Percentiles rank a stretch among this genome's conserved stretches.
phyloP scores from a whole-genome alignment of 2,329 filamentous ascomycete species.

The Ophidiomyces ophidiicola region DNA sequence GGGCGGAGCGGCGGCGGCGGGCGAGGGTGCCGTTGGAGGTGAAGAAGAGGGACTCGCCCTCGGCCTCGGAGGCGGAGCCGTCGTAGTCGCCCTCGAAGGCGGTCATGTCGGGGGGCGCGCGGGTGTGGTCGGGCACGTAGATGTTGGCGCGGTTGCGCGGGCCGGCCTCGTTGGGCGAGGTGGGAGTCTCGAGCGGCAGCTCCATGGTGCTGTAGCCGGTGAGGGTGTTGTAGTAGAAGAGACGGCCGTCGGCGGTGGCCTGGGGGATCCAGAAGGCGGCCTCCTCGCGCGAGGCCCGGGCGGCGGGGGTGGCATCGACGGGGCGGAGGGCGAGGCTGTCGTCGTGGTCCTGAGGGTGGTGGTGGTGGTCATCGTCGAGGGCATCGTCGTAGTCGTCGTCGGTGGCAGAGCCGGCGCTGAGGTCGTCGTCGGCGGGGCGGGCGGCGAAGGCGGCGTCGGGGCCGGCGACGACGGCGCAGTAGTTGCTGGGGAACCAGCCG shows the following conservation, averaged over 20 bases:
- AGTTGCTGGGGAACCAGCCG: conserved; percentile 99
- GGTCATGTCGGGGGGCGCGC: conserved; percentile 83
- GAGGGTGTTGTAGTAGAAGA: conserved; percentile 98
- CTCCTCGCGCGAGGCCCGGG: conserved; percentile 72
- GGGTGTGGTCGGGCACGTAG: conserved; percentile 75
- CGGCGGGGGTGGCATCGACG: conserved; percentile 51
- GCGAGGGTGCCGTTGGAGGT: conserved; percentile 56
- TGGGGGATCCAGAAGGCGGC: conserved; percentile 98
- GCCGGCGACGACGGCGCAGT: conserved; percentile 75
- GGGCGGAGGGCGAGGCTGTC: conserved; percentile 50
- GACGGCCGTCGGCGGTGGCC: conserved; percentile 77
- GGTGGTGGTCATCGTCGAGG: conserved; percentile 51
- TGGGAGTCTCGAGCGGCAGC: conserved; percentile 83
- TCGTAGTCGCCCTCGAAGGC: conserved; percentile 87
- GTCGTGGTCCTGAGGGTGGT: too few species aligned
- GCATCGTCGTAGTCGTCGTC: conserved; percentile 54
- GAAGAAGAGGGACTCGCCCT: conserved; percentile 61
- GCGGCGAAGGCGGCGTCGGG: conserved; percentile 53
- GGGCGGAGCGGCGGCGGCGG: conserved; percentile 53
- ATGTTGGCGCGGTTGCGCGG: conserved; percentile 82
- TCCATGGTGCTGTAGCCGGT: conserved; percentile 93
- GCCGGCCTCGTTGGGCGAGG: conserved; percentile 65
- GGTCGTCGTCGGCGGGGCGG: conserved; percentile 36
- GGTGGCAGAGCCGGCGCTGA: conserved; percentile 37
- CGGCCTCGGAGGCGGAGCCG: conserved; percentile 75